Percentiles rank a stretch among this genome's conserved stretches.
phyloP scores from a whole-genome alignment of 2,329 filamentous ascomycete species.

The Tolypocladium paradoxum region DNA sequence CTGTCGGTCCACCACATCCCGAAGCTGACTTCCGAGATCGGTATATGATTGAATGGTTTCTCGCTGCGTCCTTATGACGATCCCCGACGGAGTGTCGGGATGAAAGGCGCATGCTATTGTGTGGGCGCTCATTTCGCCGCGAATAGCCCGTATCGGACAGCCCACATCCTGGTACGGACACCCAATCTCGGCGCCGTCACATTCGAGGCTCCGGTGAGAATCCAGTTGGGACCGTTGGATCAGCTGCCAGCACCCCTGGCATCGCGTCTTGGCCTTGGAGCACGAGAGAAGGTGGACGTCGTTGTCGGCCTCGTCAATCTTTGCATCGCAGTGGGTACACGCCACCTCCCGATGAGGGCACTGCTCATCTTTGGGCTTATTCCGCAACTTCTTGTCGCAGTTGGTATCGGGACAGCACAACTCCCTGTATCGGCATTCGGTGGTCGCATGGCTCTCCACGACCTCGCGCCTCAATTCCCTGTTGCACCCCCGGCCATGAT shows the following conservation, averaged over 20 bases:
- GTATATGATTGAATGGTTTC: slow-evolving; percentile 33
- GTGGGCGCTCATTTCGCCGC: slow-evolving; percentile 32
- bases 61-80: slow-evolving; percentile 37
- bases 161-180: slow-evolving; percentile 32
- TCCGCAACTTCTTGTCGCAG: slow-evolving; percentile 40
- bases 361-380: slow-evolving; percentile 37
- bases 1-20: slow-evolving; percentile 22
- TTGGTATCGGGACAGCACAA: slow-evolving; percentile 43
- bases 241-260: slow-evolving; percentile 35
- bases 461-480: slow-evolving; percentile 39
- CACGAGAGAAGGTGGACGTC: slow-evolving; percentile 30
- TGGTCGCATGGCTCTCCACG: slow-evolving; percentile 43
- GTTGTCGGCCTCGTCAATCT: slow-evolving; percentile 33
- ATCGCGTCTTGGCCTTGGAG: slow-evolving; percentile 34
- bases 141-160: slow-evolving; percentile 22
- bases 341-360: slow-evolving; percentile 43
- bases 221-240: slow-evolving; percentile 34
- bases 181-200: slow-evolving; percentile 38
- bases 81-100: slow-evolving; percentile 35
- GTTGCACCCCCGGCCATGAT: slow-evolving; percentile 37
- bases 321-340: slow-evolving; percentile 44
- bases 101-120: slow-evolving; percentile 39
- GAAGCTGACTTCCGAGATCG: slow-evolving; percentile 23
- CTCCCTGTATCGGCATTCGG: slow-evolving; percentile 44
- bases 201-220: slow-evolving; percentile 35